Evolutionary conservation across 208 protist species (phyloP).

Genomic region (Wallacemonas rigidus): DNA sequence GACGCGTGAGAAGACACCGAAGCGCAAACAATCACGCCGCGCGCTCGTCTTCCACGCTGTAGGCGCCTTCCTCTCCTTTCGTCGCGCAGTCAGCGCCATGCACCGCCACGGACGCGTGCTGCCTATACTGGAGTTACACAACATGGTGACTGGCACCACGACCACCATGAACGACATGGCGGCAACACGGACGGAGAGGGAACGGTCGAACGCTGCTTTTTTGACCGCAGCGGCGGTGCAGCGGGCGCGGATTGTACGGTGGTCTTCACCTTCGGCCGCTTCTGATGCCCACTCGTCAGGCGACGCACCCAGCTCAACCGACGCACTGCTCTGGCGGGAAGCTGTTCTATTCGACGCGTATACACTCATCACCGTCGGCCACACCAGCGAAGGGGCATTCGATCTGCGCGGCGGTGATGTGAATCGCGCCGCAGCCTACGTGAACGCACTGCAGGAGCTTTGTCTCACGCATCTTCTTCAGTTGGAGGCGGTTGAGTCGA

Average conservation of each 20-base stretch:
- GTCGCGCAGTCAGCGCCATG: conserved; percentile 66
- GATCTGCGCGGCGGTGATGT: conserved; percentile 25
- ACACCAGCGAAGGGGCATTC: conserved; percentile 58
- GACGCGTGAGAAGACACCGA: conserved; percentile 10
- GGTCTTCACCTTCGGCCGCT: not conserved
- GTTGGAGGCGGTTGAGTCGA: conserved; percentile 24
- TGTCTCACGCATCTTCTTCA: conserved; percentile 28
- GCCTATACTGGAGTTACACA: conserved; percentile 50
- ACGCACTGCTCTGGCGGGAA: conserved; percentile 69
- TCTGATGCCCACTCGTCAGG: not conserved
- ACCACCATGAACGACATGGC: not conserved
- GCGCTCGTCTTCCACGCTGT: conserved; percentile 40
- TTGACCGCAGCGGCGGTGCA: conserved; percentile 3
- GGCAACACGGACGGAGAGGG: not conserved
- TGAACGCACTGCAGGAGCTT: conserved; percentile 26
- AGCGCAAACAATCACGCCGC: too few species aligned
- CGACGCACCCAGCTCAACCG: not conserved
- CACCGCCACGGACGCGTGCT: conserved; percentile 48
- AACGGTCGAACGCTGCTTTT: conserved; percentile 8
- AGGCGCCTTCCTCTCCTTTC: conserved; percentile 55
- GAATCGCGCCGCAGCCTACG: not conserved
- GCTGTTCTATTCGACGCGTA: conserved; percentile 72
- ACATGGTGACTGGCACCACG: conserved; percentile 15
- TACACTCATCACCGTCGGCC: conserved; percentile 71
- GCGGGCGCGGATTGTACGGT: conserved; percentile 1